Base-by-base conservation (phyloP, 1,139 yeast genomes). In the Kazachstania sp. region DNA sequence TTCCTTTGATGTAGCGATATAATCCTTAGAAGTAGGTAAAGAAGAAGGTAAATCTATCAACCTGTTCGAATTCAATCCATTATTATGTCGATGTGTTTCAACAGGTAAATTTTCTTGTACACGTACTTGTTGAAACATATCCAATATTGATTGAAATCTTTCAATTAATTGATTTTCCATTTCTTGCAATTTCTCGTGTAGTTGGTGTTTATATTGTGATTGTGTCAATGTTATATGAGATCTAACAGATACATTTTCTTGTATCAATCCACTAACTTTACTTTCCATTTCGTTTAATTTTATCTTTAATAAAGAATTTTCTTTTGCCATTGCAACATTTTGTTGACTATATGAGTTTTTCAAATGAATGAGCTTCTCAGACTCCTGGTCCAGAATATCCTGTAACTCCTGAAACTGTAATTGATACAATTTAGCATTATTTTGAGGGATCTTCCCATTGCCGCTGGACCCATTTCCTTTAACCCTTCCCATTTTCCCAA, bases 301-400 rank as follows among this genome's bases (percentile, higher is more conserved):
- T 34, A 71, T 58, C 66, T 73, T 66, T 60, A 81, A 65, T 20
- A 71, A 60, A 7, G 80, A 72, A 59, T 80, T 81, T 47, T 74
- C 75, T 53, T 72, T 74, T 0, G 84, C 83, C 37, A 82, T 63
- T 18, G 75, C 71, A 50, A 69, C 70, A 60, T 81, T 81, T 57
- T 81, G 64, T 26, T 50, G 56, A 2, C 53, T 40, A 41, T 58
- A 61, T 3, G 49, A 47, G 9, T 43, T 43, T 32, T 50, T 57
- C 8, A 57, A 48, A 3, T 46, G 46, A 29, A 54, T 58, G 13
- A 54, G 46, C 43, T 53, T 56, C n/a, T 44, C 45, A 16, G 48
- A 46, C 35, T 57, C 57, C 16, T 46, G 31, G 38, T 55, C 60
- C 54, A 54, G 53, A 35, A 56, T 40, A 36, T 55, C 53, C 40